Conservation (phyloP, 2,329 filamentous ascomycete genomes). For the Stagonosporopsis chrysanthemi region DNA sequence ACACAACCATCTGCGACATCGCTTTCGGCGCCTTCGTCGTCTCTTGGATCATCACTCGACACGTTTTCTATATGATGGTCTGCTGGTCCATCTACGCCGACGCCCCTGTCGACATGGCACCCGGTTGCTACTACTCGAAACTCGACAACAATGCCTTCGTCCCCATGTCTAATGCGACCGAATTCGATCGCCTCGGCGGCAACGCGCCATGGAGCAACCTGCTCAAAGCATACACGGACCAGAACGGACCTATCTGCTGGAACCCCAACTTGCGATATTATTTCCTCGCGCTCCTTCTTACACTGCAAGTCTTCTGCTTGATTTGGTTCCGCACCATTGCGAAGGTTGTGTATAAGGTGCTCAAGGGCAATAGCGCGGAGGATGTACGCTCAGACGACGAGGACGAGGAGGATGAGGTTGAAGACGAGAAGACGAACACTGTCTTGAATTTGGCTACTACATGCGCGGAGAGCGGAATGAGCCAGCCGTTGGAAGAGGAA, state of each 20-base stretch:
- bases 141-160: constrained; percentile 62
- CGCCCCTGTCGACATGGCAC: constrained; percentile 66
- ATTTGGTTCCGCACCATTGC: constrained; percentile 92
- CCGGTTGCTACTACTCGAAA: constrained; percentile 74
- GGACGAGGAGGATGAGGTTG: constrained; percentile 67
- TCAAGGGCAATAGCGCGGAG: constrained; percentile 79
- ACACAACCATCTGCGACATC: constrained; percentile 77
- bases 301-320: constrained; percentile 80
- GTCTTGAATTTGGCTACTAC: constrained; percentile 39
- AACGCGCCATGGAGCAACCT: constrained; percentile 64
- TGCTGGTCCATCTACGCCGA: constrained; percentile 83
- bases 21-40: constrained; percentile 86
- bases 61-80: constrained; percentile 78
- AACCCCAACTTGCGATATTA: constrained; percentile 75
- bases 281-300: constrained; percentile 79
- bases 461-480: constrained; percentile 41
- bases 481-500: constrained; percentile 70
- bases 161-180: constrained; percentile 61
- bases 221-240: constrained; percentile 75
- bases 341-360: constrained; percentile 79
- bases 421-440: constrained; percentile 29
- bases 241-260: constrained; percentile 80
- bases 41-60: constrained; percentile 83
- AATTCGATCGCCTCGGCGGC: constrained; percentile 51
- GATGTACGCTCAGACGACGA: constrained; percentile 90